phyloP scores from a whole-genome alignment of 352 stramenopile species.

The Halophytophthora polymorphica region DNA sequence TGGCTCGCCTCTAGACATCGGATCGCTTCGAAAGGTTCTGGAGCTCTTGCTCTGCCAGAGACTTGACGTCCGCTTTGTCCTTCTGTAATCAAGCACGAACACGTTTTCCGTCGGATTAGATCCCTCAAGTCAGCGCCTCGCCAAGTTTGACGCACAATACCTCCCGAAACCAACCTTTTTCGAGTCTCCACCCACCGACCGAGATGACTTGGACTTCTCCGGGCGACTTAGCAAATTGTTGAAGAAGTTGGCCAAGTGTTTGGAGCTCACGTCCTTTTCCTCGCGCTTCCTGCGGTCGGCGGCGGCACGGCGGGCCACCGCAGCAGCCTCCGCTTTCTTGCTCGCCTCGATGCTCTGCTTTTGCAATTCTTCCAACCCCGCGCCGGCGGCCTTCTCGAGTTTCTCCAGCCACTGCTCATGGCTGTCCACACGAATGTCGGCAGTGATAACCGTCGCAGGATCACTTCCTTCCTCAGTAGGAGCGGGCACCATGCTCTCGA shows the following conservation, averaged over 20 bases:
- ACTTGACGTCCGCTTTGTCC: slow-evolving; percentile 59
- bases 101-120: slow-evolving; percentile 1
- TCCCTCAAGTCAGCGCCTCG: not conserved
- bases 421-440: slow-evolving; percentile 59
- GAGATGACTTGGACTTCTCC: slow-evolving; percentile 77
- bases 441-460: slow-evolving; percentile 20
- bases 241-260: slow-evolving; percentile 86
- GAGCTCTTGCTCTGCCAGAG: slow-evolving; percentile 52
- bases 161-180: slow-evolving; percentile 46
- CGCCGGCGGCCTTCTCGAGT: slow-evolving; percentile 73
- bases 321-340: slow-evolving; percentile 72
- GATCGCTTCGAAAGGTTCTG: slow-evolving; percentile 45
- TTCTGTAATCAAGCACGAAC: slow-evolving; percentile 31
- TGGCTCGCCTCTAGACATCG: slow-evolving; percentile 14
- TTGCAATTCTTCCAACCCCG: slow-evolving; percentile 75
- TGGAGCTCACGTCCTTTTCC: slow-evolving; percentile 83
- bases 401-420: slow-evolving; percentile 83
- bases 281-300: slow-evolving; percentile 75
- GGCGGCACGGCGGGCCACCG: slow-evolving; percentile 57
- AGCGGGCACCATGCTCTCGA: slow-evolving; percentile 75
- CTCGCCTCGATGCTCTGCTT: slow-evolving; percentile 84
- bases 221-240: slow-evolving; percentile 84
- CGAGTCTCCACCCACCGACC: slow-evolving; percentile 43
- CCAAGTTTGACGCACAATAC: too few species aligned
- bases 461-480: slow-evolving; percentile 43